Conservation (phyloP, 2,329 filamentous ascomycete genomes). For the Pleoardoris graminearum region DNA sequence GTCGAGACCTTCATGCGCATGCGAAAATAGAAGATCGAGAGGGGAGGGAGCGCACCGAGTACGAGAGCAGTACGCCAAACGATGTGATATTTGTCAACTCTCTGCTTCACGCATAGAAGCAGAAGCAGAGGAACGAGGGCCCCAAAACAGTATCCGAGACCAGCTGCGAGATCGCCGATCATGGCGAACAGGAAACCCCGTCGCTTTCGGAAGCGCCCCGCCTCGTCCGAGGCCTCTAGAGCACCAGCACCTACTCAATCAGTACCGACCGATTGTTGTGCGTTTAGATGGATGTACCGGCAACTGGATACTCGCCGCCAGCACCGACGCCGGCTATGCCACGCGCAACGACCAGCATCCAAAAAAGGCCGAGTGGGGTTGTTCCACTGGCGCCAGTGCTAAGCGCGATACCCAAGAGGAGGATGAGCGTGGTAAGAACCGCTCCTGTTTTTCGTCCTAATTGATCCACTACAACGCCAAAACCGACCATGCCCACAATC, state of each 20-base stretch:
- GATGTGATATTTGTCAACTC: conserved; percentile 45
- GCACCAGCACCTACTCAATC: conserved; percentile 44
- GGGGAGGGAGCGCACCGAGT: conserved; percentile 54
- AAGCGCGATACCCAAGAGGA: conserved; percentile 38
- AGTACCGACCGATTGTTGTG: background rate
- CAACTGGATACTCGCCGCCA: conserved; percentile 58
- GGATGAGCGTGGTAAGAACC: conserved; percentile 39
- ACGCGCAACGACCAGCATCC: conserved; percentile 8
- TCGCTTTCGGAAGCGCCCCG: conserved; percentile 48
- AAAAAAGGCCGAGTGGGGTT: conserved; percentile 4
- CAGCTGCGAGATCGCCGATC: conserved; percentile 56
- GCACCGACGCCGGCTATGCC: conserved; percentile 7
- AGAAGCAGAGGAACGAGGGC: conserved; percentile 56
- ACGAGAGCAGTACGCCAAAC: conserved; percentile 59
- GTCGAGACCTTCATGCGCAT: conserved; percentile 57
- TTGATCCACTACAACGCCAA: conserved; percentile 6
- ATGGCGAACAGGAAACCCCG: conserved; percentile 62
- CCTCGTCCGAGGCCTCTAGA: conserved; percentile 59
- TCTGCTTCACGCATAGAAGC: conserved; percentile 54
- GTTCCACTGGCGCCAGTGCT: conserved; percentile 13
- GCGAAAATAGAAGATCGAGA: conserved; percentile 59
- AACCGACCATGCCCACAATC: conserved; percentile 5
- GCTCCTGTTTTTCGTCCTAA: conserved; percentile 1
- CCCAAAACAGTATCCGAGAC: conserved; percentile 57
- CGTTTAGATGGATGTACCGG: conserved; percentile 22